Base-by-base conservation (phyloP, 495 filamentous ascomycete species). In the Aspergillus funiculosus region DNA sequence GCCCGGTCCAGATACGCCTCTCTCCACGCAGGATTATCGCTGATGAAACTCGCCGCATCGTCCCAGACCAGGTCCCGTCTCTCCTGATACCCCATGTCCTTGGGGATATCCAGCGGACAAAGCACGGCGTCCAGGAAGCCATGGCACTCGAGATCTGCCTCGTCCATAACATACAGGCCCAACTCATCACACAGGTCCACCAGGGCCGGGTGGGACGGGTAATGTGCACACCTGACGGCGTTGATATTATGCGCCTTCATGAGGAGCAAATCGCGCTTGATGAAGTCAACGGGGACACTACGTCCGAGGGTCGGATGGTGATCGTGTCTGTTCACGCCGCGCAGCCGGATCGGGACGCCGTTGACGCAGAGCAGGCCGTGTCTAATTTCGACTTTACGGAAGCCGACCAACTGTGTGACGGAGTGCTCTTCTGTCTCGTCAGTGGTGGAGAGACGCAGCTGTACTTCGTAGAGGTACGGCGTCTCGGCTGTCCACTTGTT, bases 1-100 rank as follows among this genome's bases (percentile, higher is more conserved):
- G 75, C 76, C 1, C 83, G 77, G 53, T 86, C 83, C 8, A 87
- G 41, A 50, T 86, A 86, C 0, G 80, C 76, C 2, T 66, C 64
- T 48, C 69, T 63, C 83, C 83, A 87, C 2, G 60, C 68, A 1
- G 75, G 72, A 37, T 86, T 83, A 52, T 85, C 72, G 6, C 75
- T 74, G 1, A 76, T 78, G n/a, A n/a, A n/a, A n/a, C n/a, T n/a
- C n/a, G n/a, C n/a, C n/a, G n/a, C n/a, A n/a, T n/a, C n/a, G n/a
- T n/a, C n/a, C n/a, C n/a, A n/a, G n/a, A n/a, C n/a, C n/a, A n/a
- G n/a, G n/a, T n/a, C n/a, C n/a, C n/a, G n/a, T n/a, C n/a, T n/a
- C n/a, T n/a, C n/a, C n/a, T n/a, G n/a, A n/a, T n/a, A n/a, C n/a
- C n/a, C n/a, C n/a, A n/a, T n/a, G n/a, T n/a, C n/a, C n/a, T n/a